phyloP scores from a whole-genome alignment of 805 yeast species.

The Candida cerambycidarum region DNA sequence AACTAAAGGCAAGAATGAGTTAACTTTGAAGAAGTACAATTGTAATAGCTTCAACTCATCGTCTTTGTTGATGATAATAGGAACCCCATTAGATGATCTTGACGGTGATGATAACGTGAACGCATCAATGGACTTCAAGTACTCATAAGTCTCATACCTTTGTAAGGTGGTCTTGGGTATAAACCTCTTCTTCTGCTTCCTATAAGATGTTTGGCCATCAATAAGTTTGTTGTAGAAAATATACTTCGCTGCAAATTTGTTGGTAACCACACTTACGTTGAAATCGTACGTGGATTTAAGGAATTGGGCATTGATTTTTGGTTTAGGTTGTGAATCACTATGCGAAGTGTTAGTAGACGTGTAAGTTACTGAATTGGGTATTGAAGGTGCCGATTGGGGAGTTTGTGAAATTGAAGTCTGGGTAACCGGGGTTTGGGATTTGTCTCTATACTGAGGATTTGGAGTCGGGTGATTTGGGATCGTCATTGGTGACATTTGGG shows the following conservation, averaged over 20 bases:
- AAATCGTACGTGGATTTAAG: slow-evolving; percentile 24
- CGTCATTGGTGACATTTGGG: background rate
- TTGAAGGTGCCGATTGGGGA: background rate
- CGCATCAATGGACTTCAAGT: slow-evolving; percentile 26
- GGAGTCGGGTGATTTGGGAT: too few species aligned
- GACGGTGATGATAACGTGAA: slow-evolving; percentile 23
- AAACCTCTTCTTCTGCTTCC: background rate
- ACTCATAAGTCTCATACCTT: slow-evolving; percentile 4
- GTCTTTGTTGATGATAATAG: background rate
- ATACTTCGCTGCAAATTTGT: background rate
- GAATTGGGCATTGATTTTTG: slow-evolving; percentile 10
- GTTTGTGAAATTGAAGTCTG: background rate
- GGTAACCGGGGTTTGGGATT: too few species aligned
- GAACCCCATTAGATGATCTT: slow-evolving; percentile 8
- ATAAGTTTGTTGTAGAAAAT: background rate
- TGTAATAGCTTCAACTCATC: slow-evolving; percentile 21
- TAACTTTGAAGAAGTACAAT: slow-evolving; percentile 31
- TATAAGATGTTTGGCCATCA: background rate
- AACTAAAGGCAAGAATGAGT: slow-evolving; percentile 34
- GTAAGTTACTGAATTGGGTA: background rate
- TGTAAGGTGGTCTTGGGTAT: background rate
- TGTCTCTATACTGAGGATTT: too few species aligned
- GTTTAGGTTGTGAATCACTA: background rate
- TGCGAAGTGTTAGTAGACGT: background rate
- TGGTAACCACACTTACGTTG: slow-evolving; percentile 15